Conservation (phyloP, 1,284 basidiomycete genomes). For the Meira miltonrushii region DNA sequence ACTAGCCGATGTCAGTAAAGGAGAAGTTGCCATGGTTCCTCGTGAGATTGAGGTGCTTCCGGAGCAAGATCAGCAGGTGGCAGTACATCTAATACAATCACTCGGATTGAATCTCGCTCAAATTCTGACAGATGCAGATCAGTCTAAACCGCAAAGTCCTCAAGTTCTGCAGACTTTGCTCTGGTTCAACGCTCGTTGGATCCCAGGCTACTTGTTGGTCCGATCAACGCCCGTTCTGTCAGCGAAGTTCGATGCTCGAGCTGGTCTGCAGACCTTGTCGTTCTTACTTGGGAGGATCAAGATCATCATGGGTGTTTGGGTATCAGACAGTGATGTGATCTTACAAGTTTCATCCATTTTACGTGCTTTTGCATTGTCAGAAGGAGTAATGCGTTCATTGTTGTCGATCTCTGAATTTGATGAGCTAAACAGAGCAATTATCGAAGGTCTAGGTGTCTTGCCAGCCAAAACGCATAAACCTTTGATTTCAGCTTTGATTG, state of each 20-base stretch:
- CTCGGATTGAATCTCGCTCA: constrained; percentile 32
- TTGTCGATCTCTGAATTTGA: constrained; percentile 34
- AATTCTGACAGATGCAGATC: constrained; percentile 13
- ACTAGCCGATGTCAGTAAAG: constrained; percentile 31
- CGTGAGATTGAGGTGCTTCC: constrained; percentile 18
- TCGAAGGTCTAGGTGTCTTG: constrained; percentile 28
- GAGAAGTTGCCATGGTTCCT: constrained; percentile 35
- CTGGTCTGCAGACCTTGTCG: constrained; percentile 30
- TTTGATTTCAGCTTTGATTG: constrained; percentile 34
- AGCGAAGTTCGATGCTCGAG: constrained; percentile 25
- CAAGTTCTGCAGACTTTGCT: constrained; percentile 39
- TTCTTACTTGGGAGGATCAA: constrained; percentile 35
- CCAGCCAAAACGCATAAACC: constrained; percentile 39
- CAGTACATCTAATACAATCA: constrained; percentile 27
- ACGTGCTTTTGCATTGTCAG: constrained; percentile 31
- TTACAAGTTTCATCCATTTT: constrained; percentile 36
- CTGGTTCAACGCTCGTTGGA: constrained; percentile 45
- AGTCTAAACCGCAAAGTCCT: constrained; percentile 31
- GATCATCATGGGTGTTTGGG: constrained; percentile 39
- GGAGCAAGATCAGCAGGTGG: constrained; percentile 8
- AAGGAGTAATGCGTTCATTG: constrained; percentile 34
- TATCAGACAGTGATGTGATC: constrained; percentile 40
- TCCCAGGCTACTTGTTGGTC: constrained; percentile 35
- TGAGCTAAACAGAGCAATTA: constrained; percentile 26
- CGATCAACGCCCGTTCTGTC: constrained; percentile 23